Evolutionary conservation across 495 filamentous ascomycete species (phyloP).

Genomic region (Massariosphaeria phaeospora): DNA sequence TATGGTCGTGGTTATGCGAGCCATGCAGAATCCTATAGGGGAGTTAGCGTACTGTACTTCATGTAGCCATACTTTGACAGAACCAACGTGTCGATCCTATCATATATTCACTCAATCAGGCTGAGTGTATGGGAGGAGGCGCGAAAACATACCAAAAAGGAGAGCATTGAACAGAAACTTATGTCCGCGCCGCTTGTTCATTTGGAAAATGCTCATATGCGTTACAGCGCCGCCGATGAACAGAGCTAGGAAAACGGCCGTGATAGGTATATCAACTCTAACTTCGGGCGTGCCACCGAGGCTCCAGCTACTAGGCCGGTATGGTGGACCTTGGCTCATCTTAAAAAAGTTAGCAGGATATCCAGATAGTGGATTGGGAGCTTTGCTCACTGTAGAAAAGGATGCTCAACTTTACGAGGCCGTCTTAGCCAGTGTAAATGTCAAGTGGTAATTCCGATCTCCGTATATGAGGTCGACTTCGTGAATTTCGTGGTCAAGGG

Average conservation of each 20-base stretch:
- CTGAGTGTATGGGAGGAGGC: background rate
- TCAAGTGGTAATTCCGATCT: too few species aligned
- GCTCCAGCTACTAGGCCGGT: conserved; percentile 23
- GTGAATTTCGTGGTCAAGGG: too few species aligned
- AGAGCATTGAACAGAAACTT: conserved; percentile 28
- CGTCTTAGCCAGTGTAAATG: too few species aligned
- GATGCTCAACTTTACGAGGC: background rate
- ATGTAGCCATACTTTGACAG: too few species aligned
- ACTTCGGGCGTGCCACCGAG: conserved; percentile 23
- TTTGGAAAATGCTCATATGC: conserved; percentile 36
- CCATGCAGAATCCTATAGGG: conserved; percentile 38
- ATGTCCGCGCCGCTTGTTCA: conserved; percentile 24
- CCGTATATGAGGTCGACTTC: too few species aligned
- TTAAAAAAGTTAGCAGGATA: background rate
- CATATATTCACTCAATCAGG: background rate
- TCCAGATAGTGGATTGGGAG: background rate
- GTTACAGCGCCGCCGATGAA: conserved; percentile 22
- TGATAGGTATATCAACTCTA: conserved; percentile 27
- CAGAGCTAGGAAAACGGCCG: conserved; percentile 30
- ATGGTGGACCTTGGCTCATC: conserved; percentile 22
- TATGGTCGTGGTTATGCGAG: conserved; percentile 34
- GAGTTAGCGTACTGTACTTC: too few species aligned
- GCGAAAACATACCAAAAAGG: conserved; percentile 22
- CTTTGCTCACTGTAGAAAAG: background rate
- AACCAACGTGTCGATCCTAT: too few species aligned